Evolutionary conservation across 1,284 basidiomycete species (phyloP).

Genomic region (Psilocybe mexicana): DNA sequence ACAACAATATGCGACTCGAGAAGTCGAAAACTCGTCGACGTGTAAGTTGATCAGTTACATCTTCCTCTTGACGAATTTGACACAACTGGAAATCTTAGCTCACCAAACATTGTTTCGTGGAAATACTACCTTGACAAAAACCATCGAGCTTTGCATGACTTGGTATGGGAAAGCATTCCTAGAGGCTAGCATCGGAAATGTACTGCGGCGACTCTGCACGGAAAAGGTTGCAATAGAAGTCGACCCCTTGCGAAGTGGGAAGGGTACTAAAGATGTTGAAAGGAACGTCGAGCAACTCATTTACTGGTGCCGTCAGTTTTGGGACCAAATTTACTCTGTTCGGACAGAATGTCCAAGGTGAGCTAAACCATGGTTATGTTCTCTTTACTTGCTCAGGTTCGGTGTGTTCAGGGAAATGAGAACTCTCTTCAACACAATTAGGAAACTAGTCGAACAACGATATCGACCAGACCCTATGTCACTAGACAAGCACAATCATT

Average conservation of each 20-base stretch:
- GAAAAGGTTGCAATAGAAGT: constrained; percentile 79
- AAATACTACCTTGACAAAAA: constrained; percentile 80
- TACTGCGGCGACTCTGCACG: constrained; percentile 65
- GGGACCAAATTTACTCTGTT: constrained; percentile 75
- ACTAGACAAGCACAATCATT: constrained; percentile 48
- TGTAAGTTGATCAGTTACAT: constrained; percentile 43
- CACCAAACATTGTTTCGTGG: constrained; percentile 76
- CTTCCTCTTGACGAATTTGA: neutral
- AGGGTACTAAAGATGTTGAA: constrained; percentile 60
- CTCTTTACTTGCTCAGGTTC: constrained; percentile 3
- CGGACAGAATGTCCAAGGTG: constrained; percentile 75
- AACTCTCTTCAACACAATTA: constrained; percentile 68
- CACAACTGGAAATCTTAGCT: constrained; percentile 35
- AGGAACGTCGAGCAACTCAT: constrained; percentile 71
- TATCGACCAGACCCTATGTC: constrained; percentile 45
- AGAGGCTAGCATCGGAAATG: constrained; percentile 71
- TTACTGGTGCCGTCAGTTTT: constrained; percentile 75
- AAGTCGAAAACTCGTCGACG: constrained; percentile 63
- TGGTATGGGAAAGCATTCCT: constrained; percentile 76
- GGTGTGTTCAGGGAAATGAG: constrained; percentile 65
- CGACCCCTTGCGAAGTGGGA: constrained; percentile 66
- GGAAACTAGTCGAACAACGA: constrained; percentile 66
- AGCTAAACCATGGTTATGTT: constrained; percentile 28
- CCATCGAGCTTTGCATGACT: constrained; percentile 75
- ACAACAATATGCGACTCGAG: constrained; percentile 61